Evolutionary conservation across 768 basidiomycete species (phyloP), one percentile per base, ranked within the genome.

Genomic region (Suillus luteus): DNA sequence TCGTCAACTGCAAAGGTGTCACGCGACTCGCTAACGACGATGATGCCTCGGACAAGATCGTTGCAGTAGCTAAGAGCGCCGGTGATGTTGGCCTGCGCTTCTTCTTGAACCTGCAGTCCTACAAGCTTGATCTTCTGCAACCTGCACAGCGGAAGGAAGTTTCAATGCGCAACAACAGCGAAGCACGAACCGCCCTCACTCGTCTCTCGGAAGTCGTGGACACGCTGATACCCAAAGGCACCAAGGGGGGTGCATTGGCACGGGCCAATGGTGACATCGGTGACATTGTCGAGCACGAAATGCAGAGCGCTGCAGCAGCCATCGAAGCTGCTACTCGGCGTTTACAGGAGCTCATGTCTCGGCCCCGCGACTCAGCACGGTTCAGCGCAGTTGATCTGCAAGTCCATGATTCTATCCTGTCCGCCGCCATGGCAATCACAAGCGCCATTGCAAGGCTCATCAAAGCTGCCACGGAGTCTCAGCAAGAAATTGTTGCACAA

Each of bases 401-500:
- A 76, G 96, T 99, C 52, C 97, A 99, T 80, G 97, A 99, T 75
- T 93, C 97, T 14, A 99, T 99, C 72, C 86, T 99, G 49, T 82
- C 90, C 15, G 90, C 96, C 9, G 93, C 97, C 5, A 85, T 99
- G 80, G 95, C 93, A 5, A 99, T 99, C 80, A 98, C 97, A 17
- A 92, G 79, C 71, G 96, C 96, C 35, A 99, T 99, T 71, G 92
- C 87, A 19, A 88, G 95, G 40, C 87, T 99, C 64, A 99, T 99
- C 73, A 86, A 91, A 74, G 96, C 97, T 10, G 97, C 97, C 24
- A 97, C 97, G 1, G 96, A 96, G 43, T 98, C 96, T 59, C 97
- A 99, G 76, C 88, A 98, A 75, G 97, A 99, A 80, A 99, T 99
- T 62, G 97, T 98, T 61, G 89, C 90, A 3, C 90, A 97, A 78